These are phyloP conservation scores for Monoraphidium neglectum DNA, from an alignment of 139 green algal species.

Conservation along the genomic window DNA sequence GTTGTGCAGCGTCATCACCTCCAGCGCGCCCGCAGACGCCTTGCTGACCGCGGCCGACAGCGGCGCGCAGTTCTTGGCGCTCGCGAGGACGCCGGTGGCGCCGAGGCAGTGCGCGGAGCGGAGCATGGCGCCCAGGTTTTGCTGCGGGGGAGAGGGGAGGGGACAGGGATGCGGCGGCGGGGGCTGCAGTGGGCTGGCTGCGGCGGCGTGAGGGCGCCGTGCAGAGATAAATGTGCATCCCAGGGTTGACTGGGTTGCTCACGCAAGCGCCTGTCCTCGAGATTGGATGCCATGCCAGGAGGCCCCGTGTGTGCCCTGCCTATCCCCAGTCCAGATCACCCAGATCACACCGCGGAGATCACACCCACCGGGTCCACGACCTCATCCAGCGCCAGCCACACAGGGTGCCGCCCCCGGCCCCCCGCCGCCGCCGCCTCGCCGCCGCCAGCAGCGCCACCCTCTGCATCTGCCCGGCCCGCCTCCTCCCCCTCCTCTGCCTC, in stretches of 20 bases:
- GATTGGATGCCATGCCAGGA: too few relatives aligned
- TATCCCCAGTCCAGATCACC: not conserved
- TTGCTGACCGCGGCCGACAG: slow-evolving; percentile 83
- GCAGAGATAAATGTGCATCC: too few relatives aligned
- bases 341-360: not conserved
- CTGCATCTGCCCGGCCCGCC: too few relatives aligned
- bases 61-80: slow-evolving; percentile 82
- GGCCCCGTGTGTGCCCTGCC: too few relatives aligned
- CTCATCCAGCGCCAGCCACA: slow-evolving; percentile 93
- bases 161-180: not conserved
- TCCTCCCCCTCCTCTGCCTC: too few relatives aligned
- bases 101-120: slow-evolving; percentile 88
- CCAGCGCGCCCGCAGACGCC: slow-evolving; percentile 84
- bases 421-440: slow-evolving; percentile 13
- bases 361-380: slow-evolving; percentile 79
- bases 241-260: too few relatives aligned
- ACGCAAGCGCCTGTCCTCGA: too few relatives aligned
- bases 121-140: slow-evolving; percentile 93
- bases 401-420: slow-evolving; percentile 24
- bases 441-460: too few relatives aligned
- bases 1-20: slow-evolving; percentile 67
- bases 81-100: slow-evolving; percentile 78
- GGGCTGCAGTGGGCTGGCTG: not conserved
- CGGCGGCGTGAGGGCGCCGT: too few relatives aligned
- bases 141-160: slow-evolving; percentile 39